Evolutionary conservation across 73 alveolate species (phyloP).

Genomic region (Uronychia setigera): DNA sequence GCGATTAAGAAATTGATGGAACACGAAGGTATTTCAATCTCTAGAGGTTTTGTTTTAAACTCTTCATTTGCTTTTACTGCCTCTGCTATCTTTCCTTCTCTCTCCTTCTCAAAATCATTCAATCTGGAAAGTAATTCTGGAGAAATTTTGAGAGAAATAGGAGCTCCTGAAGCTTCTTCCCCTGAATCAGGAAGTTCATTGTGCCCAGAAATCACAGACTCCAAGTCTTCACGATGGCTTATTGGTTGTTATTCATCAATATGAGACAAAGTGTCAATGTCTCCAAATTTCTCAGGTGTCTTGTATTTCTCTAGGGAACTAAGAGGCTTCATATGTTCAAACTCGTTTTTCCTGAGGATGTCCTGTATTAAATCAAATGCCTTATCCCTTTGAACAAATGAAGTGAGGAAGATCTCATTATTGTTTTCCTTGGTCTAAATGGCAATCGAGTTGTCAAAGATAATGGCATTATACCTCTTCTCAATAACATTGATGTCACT

Average conservation of each 20-base stretch:
- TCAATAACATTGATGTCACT: conserved; percentile 20
- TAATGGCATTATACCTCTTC: conserved; percentile 35
- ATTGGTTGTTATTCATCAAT: too few relatives aligned
- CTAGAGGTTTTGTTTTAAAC: too few relatives aligned
- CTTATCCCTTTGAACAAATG: conserved; percentile 29
- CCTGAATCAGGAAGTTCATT: too few relatives aligned
- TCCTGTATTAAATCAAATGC: conserved; percentile 35
- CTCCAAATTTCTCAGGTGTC: background rate
- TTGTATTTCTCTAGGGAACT: background rate
- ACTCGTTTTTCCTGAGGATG: too few relatives aligned
- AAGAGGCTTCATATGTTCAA: too few relatives aligned
- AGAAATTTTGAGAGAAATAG: too few relatives aligned
- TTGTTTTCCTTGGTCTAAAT: conserved; percentile 31
- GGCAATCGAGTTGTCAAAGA: conserved; percentile 44
- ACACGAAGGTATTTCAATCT: too few relatives aligned
- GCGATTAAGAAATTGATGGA: background rate
- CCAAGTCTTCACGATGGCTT: background rate
- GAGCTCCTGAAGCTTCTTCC: too few relatives aligned
- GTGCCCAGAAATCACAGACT: background rate
- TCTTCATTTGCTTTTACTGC: too few relatives aligned
- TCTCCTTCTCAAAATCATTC: too few relatives aligned
- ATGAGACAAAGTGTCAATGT: background rate
- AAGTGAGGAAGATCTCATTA: conserved; percentile 39
- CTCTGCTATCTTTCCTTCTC: too few relatives aligned
- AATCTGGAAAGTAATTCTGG: too few relatives aligned